Base-by-base conservation (phyloP, 108 stramenopile genomes). In the Cyclotella sp. region DNA sequence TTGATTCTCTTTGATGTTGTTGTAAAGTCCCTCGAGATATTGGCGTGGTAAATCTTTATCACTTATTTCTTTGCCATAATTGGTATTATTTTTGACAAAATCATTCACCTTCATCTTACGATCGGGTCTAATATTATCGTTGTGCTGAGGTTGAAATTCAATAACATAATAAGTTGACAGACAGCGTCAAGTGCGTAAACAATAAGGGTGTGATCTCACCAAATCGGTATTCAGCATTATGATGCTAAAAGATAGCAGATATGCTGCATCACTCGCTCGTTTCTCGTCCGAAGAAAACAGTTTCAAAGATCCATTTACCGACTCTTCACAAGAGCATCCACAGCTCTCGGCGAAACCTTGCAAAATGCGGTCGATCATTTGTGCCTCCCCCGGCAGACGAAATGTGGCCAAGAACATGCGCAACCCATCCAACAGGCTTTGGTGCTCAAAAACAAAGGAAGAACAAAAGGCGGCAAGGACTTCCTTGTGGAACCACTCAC, bases 161-260 rank as follows among this genome's bases (percentile, higher is more conserved):
- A 34, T 34, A 2, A 34, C 2, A 5, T 34, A 45, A 13, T 13
- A 26, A 47, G 64, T 4, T 21, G 44, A 47, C 5, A 65, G 3
- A 19, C 6, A 19, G 39, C 1, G 11, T 3, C 14, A 62, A 62
- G 34, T 18, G 34, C 3, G 3, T 40, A 9, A 62, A 8, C 16
- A n/a, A 12, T 29, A 10, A 40, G 7, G 10, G 34, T 15, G 18
- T 26, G 24, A 0, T 46, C 64, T 65, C 24, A 65, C 64, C 64
- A 91, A 91, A 88, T 99, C 98, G 18, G 98, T 99, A 80, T 99
- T 99, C 28, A 99, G 88, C 97, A 99, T 99, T 59, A 99, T 97
- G 45, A 98, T 97, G 81, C 95, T 96, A 72, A 97, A 98, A 9
- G 91, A 90, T 19, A 98, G 85, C 21, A 98, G 86, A 63, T 95